Conservation (phyloP, 2,329 filamentous ascomycete genomes). For the Colletotrichum endophyticum region DNA sequence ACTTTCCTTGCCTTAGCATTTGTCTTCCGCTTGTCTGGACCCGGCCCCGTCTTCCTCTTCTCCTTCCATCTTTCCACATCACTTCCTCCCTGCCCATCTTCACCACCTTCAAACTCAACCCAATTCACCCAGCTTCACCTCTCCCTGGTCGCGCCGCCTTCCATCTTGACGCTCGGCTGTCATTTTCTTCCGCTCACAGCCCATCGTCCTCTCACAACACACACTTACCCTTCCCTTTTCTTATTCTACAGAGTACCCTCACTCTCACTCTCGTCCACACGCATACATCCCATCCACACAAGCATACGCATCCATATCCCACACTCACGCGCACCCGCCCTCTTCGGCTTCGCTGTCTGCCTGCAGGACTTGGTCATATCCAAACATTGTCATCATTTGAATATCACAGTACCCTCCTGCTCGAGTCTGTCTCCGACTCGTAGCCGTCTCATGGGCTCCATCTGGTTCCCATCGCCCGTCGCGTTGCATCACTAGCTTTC, state of each 20-base stretch:
- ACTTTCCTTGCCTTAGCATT: constrained; percentile 16
- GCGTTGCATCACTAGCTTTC: neutral
- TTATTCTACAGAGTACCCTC: neutral
- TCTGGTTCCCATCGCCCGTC: neutral
- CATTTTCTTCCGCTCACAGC: neutral
- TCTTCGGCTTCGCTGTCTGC: neutral
- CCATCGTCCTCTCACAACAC: neutral
- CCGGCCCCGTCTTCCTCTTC: constrained; percentile 16
- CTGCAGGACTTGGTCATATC: neutral
- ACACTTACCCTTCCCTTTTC: neutral
- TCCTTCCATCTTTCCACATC: constrained; percentile 22
- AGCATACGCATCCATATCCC: neutral
- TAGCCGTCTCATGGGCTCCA: constrained; percentile 13
- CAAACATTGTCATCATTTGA: neutral
- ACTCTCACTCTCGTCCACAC: neutral
- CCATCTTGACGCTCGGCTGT: constrained; percentile 4
- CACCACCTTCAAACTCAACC: constrained; percentile 20
- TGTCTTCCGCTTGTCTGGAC: constrained; percentile 22
- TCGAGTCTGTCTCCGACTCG: neutral
- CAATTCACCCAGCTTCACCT: constrained; percentile 1
- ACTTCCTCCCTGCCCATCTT: constrained; percentile 22
- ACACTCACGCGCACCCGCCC: neutral
- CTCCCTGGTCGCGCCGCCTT: constrained; percentile 13
- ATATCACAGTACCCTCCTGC: neutral
- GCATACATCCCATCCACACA: neutral